Evolutionary conservation across 2,329 filamentous ascomycete genomes (phyloP), one percentile per base, ranked within the genome.

Genomic region (Fusarium sp.): DNA sequence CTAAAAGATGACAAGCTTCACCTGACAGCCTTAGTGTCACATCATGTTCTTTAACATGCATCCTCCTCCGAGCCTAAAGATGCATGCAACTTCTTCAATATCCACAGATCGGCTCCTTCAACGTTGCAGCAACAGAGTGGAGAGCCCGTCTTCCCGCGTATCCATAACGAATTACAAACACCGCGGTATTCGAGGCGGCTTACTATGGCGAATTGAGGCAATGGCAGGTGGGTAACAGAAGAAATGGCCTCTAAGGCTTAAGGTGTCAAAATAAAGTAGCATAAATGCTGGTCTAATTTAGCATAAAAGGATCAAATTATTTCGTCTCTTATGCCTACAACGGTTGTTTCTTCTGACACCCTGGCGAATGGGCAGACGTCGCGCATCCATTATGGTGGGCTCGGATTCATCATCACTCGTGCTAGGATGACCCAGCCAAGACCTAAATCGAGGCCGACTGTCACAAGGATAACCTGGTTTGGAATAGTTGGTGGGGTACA

Each of bases 51-150:
- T 43, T 13, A 53, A 41, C 15, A 16, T 29, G 24, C 34, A 43
- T 43, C 32, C 49, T 52, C 18, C 49, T 53, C 49, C 34, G 49
- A 43, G 34, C 8, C 49, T 53, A 53, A 10, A 53, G n/a, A 13
- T 43, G 34, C 18, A 53, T 43, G 32, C 15, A n/a, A 43, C 49
- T 29, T 53, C 2, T 24, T 29, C 22, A 27, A 34, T 43, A 43
- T 18, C 49, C 49, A 53, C 49, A 53, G 49, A 53, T 53, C 32
- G 49, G 49, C 49, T 53, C 32, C 49, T 43, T 53, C 34, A 24
- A 38, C 34, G 30, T n/a, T 51, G 16, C 34, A 51, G 30, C 22
- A 51, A 15, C 8, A 20, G 8, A 20, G 34, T 53, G 49, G 32
- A 22, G 49, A 40, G 6, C 18, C 32, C 24, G 32, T 44, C 34